Evolutionary conservation across 176 grass and related monocot species (phyloP).

Genomic region (Dendrocalamus sinicus): DNA sequence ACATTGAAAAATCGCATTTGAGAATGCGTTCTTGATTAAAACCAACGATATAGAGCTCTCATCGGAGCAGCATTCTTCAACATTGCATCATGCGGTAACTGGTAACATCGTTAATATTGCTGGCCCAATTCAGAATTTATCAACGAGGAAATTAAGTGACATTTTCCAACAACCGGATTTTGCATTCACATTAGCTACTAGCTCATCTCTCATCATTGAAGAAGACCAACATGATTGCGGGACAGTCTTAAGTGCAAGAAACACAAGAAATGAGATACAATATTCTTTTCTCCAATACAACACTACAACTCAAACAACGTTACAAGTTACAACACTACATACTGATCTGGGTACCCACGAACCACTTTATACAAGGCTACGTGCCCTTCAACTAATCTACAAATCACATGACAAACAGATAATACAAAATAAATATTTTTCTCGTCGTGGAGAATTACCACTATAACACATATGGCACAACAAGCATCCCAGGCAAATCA

Average conservation of each 20-base stretch:
- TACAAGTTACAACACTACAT: constrained; percentile 50
- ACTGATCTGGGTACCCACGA: constrained; percentile 22
- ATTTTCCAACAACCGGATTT: neutral
- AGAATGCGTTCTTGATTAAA: neutral
- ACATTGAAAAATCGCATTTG: neutral
- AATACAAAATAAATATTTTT: constrained; percentile 33
- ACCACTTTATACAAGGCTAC: constrained; percentile 45
- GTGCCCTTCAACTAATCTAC: constrained; percentile 41
- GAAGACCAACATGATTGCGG: neutral
- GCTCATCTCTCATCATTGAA: neutral
- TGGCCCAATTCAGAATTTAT: neutral
- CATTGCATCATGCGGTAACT: neutral
- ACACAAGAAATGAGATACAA: neutral
- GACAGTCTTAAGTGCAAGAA: neutral
- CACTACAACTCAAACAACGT: constrained; percentile 41
- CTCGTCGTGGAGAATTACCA: constrained; percentile 12
- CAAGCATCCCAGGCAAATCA: constrained; percentile 18
- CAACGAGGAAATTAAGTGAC: neutral
- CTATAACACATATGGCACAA: constrained; percentile 45
- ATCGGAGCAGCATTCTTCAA: neutral
- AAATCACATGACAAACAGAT: constrained; percentile 38
- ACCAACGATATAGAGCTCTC: neutral
- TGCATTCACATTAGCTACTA: neutral
- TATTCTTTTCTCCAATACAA: constrained; percentile 15
- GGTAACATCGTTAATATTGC: neutral